Evolutionary conservation across 2,329 filamentous ascomycete genomes (phyloP).

Genomic region (Claviceps capensis): DNA sequence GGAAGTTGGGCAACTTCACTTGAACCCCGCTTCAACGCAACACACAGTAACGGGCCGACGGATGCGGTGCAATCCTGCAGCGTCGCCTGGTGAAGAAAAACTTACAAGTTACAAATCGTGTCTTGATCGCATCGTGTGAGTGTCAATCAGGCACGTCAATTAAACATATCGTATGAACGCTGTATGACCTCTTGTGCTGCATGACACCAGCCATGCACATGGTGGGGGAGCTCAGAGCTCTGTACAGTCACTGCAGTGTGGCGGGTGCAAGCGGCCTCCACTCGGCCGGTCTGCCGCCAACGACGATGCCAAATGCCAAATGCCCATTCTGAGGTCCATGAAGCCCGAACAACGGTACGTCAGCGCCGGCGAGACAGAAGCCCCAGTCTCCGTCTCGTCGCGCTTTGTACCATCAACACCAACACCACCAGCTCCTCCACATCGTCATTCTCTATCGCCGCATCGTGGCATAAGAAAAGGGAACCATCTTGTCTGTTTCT

Average conservation of each 20-base stretch:
- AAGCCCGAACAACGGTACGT: constrained; percentile 14
- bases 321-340: neutral
- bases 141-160: too few relatives aligned
- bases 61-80: too few relatives aligned
- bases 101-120: too few relatives aligned
- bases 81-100: too few relatives aligned
- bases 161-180: too few relatives aligned
- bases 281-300: neutral
- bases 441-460: neutral
- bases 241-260: neutral
- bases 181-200: too few relatives aligned
- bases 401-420: neutral
- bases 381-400: neutral
- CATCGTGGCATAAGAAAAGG: neutral
- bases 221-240: neutral
- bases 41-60: too few relatives aligned
- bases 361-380: constrained; percentile 13
- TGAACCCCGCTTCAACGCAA: too few relatives aligned
- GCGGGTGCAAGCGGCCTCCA: neutral
- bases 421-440: neutral
- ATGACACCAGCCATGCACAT: too few relatives aligned
- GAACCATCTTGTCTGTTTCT: neutral
- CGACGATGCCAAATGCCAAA: neutral
- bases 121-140: too few relatives aligned
- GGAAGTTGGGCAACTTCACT: too few relatives aligned